Percentiles rank a stretch among this genome's conserved stretches.
Conservation (phyloP, 148 eudicot genomes). For the Cornus florida region DNA sequence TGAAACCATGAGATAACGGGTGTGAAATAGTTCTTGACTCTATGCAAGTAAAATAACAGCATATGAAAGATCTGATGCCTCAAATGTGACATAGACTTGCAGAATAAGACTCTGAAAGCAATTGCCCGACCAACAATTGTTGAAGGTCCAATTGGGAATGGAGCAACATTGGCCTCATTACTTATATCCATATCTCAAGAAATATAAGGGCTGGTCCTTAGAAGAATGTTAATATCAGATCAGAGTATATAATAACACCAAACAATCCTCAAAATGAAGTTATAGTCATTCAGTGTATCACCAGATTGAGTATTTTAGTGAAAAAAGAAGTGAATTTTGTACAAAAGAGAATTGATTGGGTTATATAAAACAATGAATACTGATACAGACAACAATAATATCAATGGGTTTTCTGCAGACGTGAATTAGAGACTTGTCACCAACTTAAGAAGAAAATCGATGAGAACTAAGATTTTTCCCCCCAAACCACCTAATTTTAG, state of each 20-base stretch:
- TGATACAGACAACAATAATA: too few relatives aligned
- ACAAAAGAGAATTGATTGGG: not conserved
- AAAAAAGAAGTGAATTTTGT: not conserved
- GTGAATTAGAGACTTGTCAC: not conserved
- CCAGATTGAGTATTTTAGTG: not conserved
- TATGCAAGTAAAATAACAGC: slow-evolving; percentile 36
- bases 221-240: not conserved
- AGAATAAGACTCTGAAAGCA: slow-evolving; percentile 79
- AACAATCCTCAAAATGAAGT: not conserved
- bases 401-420: not conserved
- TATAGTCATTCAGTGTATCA: not conserved
- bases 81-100: slow-evolving; percentile 73
- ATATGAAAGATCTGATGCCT: slow-evolving; percentile 42
- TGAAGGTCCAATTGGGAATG: slow-evolving; percentile 80
- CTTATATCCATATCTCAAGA: slow-evolving; percentile 68
- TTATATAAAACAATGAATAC: not conserved
- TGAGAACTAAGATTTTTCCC: not conserved
- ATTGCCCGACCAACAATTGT: slow-evolving; percentile 74
- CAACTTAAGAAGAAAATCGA: not conserved
- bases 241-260: not conserved
- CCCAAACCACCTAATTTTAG: not conserved
- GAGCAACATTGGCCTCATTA: slow-evolving; percentile 73
- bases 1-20: slow-evolving; percentile 86
- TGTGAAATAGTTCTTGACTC: slow-evolving; percentile 21
- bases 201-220: not conserved